Conservation (phyloP, 1,284 basidiomycete species). For the Trametes versicolor region DNA sequence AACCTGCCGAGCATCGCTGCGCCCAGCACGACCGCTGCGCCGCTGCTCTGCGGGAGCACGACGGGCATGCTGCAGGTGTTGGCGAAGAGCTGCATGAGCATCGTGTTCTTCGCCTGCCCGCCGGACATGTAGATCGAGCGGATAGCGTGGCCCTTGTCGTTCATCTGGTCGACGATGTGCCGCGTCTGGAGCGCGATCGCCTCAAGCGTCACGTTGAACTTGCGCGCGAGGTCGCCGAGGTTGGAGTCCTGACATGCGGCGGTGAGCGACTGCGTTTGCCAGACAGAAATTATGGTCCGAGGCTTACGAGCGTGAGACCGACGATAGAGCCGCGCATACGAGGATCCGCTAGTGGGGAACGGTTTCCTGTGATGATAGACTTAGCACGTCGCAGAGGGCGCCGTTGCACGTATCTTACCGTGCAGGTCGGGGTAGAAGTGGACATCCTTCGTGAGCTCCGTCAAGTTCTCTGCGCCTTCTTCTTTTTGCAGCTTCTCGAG, state of each 20-base stretch:
- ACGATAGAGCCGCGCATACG: slow-evolving; percentile 93
- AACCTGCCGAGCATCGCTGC: slow-evolving; percentile 94
- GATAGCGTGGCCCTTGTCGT: slow-evolving; percentile 86
- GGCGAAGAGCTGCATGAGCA: slow-evolving; percentile 90
- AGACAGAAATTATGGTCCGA: background rate
- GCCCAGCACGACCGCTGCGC: slow-evolving; percentile 90
- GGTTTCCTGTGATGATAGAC: slow-evolving; percentile 71
- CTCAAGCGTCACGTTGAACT: slow-evolving; percentile 93
- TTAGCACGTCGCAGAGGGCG: background rate
- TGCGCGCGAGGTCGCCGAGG: slow-evolving; percentile 86
- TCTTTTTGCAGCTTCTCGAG: slow-evolving; percentile 76
- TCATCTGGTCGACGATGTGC: slow-evolving; percentile 95
- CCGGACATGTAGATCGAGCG: slow-evolving; percentile 92
- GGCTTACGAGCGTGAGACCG: slow-evolving; percentile 80
- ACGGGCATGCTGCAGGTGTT: slow-evolving; percentile 88
- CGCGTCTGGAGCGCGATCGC: slow-evolving; percentile 95
- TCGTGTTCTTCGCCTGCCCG: slow-evolving; percentile 88
- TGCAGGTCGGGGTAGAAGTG: slow-evolving; percentile 97
- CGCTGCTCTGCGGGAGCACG: slow-evolving; percentile 81
- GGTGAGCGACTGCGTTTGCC: background rate
- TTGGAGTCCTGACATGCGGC: slow-evolving; percentile 65
- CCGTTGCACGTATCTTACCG: slow-evolving; percentile 51
- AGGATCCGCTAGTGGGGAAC: slow-evolving; percentile 95
- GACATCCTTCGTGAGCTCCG: slow-evolving; percentile 89
- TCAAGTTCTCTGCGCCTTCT: slow-evolving; percentile 66